Evolutionary conservation across 148 eudicot genomes (phyloP).

Genomic region (Dianthus caryophyllus): DNA sequence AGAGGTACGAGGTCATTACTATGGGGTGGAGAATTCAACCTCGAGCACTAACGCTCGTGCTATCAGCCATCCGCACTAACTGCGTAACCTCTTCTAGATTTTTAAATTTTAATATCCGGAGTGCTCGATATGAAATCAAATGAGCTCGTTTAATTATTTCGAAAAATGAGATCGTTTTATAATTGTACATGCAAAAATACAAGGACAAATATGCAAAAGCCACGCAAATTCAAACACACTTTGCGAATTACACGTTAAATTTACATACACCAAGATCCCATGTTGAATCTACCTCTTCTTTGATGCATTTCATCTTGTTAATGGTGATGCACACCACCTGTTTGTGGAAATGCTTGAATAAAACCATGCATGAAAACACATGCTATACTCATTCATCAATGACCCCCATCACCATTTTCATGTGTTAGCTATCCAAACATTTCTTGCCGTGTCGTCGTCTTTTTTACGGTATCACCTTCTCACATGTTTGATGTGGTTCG

Average conservation of each 20-base stretch:
- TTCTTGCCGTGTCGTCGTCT: neutral
- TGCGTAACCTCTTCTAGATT: no score
- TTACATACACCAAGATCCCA: conserved; percentile 1
- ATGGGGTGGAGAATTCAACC: no score
- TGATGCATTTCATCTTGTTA: neutral
- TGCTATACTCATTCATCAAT: neutral
- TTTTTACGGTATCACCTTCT: neutral
- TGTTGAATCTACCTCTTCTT: neutral
- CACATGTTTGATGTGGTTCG: neutral
- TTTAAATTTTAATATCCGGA: no score
- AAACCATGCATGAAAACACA: neutral
- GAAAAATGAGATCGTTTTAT: no score
- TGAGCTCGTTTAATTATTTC: no score
- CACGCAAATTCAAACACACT: neutral
- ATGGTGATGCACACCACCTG: conserved; percentile 26
- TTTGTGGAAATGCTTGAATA: conserved; percentile 8
- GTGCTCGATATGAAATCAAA: no score
- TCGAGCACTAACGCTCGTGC: no score
- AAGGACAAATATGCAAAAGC: no score
- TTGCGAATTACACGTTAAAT: neutral
- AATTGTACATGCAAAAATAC: no score
- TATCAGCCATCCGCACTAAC: no score
- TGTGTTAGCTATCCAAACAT: conserved; percentile 15
- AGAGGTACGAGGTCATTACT: no score
- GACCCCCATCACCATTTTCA: neutral